These are phyloP conservation scores for Eimeria tenella DNA, from an alignment of 169 alveolate genomes.

Conservation along the genomic window DNA sequence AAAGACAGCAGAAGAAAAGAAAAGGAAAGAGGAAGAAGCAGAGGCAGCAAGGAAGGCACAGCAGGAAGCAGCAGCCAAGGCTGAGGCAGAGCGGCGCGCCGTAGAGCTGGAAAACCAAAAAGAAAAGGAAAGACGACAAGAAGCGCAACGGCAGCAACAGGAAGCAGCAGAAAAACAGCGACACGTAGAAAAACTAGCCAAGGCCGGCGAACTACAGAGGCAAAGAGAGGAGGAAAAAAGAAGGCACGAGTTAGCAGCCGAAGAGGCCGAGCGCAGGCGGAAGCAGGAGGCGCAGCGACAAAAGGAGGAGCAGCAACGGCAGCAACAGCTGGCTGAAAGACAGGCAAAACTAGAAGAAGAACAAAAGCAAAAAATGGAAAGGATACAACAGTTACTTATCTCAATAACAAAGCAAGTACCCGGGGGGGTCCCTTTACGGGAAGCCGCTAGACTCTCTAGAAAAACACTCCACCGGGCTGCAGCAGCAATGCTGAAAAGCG, in stretches of 20 bases:
- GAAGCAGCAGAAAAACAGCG: not conserved
- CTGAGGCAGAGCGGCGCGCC: not conserved
- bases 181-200: not conserved
- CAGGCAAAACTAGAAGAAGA: not conserved
- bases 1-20: constrained; percentile 10
- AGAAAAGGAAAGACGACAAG: not conserved
- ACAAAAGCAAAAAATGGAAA: not conserved
- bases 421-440: constrained; percentile 30
- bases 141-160: not conserved
- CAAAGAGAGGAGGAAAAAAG: constrained; percentile 1
- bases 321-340: not conserved
- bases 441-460: constrained; percentile 9
- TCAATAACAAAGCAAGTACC: not conserved
- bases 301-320: not conserved
- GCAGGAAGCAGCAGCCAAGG: constrained; percentile 26
- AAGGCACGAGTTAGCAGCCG: not conserved
- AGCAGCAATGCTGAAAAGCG: not conserved
- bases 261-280: not conserved
- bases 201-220: not conserved
- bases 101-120: constrained; percentile 11
- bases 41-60: constrained; percentile 40
- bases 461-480: not conserved
- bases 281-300: constrained; percentile 7
- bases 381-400: not conserved
- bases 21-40: not conserved